phyloP scores from a whole-genome alignment of 2,329 filamentous ascomycete species.

The Podosphaera xanthii region DNA sequence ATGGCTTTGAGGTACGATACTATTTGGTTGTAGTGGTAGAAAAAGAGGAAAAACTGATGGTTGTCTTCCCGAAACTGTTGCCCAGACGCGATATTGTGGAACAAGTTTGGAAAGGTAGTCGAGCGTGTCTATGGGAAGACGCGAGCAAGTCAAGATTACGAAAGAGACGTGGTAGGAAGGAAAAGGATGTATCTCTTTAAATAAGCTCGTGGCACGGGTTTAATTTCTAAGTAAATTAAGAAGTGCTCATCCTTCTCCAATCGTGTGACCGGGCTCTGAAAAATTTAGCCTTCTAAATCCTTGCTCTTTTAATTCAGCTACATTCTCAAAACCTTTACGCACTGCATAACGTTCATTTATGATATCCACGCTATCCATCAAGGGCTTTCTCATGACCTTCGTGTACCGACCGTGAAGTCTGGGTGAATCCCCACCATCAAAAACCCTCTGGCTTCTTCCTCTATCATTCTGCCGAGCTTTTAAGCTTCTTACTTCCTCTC shows the following conservation, averaged over 20 bases:
- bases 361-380: constrained; percentile 27
- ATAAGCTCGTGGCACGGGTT: background rate
- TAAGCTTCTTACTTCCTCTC: constrained; percentile 8
- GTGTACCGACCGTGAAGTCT: constrained; percentile 29
- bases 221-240: background rate
- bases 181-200: background rate
- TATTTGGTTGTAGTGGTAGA: constrained; percentile 81
- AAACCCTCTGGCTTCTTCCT: constrained; percentile 19
- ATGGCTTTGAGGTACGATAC: constrained; percentile 72
- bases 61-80: constrained; percentile 74
- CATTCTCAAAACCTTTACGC: constrained; percentile 31
- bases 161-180: background rate
- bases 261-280: constrained; percentile 10
- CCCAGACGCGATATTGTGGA: constrained; percentile 57
- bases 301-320: constrained; percentile 22
- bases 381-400: constrained; percentile 27
- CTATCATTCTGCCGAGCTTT: background rate
- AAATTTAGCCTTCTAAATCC: constrained; percentile 11
- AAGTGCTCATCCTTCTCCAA: constrained; percentile 4
- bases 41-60: constrained; percentile 67
- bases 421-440: constrained; percentile 31
- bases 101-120: constrained; percentile 69
- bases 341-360: constrained; percentile 39
- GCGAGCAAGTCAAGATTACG: constrained; percentile 17
- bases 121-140: constrained; percentile 59